Conservation (phyloP, 1,139 yeast genomes). For the Pichia terricola region DNA sequence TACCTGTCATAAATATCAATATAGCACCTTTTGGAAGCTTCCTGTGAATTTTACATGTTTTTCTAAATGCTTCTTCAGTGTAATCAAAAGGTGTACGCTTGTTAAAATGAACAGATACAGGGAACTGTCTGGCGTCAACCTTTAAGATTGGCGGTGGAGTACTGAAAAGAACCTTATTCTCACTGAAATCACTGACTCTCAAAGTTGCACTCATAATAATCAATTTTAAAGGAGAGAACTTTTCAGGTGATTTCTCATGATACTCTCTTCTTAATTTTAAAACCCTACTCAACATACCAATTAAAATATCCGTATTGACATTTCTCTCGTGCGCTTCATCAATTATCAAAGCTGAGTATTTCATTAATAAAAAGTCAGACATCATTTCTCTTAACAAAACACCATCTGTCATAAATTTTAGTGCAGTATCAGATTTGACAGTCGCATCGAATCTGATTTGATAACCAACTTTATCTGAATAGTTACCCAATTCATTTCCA, state of each 20-base stretch:
- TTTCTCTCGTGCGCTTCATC: slow-evolving; percentile 99
- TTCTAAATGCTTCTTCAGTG: slow-evolving; percentile 77
- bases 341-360: slow-evolving; percentile 78
- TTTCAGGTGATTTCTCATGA: slow-evolving; percentile 36
- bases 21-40: slow-evolving; percentile 92
- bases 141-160: slow-evolving; percentile 80
- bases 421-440: slow-evolving; percentile 57
- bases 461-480: slow-evolving; percentile 70
- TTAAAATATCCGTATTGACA: slow-evolving; percentile 87
- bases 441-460: slow-evolving; percentile 87
- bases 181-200: slow-evolving; percentile 86
- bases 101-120: slow-evolving; percentile 88
- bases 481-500: slow-evolving; percentile 70
- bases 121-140: slow-evolving; percentile 92
- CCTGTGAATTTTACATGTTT: slow-evolving; percentile 79
- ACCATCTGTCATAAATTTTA: slow-evolving; percentile 99
- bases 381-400: slow-evolving; percentile 87
- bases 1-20: slow-evolving; percentile 86
- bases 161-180: slow-evolving; percentile 61
- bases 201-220: slow-evolving; percentile 93
- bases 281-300: slow-evolving; percentile 91
- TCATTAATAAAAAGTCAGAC: slow-evolving; percentile 67
- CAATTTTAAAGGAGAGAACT: slow-evolving; percentile 52
- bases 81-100: slow-evolving; percentile 70
- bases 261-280: slow-evolving; percentile 60